These are phyloP conservation scores for Serpula lacrymans DNA, from an alignment of 768 basidiomycete genomes.

Conservation along the genomic window DNA sequence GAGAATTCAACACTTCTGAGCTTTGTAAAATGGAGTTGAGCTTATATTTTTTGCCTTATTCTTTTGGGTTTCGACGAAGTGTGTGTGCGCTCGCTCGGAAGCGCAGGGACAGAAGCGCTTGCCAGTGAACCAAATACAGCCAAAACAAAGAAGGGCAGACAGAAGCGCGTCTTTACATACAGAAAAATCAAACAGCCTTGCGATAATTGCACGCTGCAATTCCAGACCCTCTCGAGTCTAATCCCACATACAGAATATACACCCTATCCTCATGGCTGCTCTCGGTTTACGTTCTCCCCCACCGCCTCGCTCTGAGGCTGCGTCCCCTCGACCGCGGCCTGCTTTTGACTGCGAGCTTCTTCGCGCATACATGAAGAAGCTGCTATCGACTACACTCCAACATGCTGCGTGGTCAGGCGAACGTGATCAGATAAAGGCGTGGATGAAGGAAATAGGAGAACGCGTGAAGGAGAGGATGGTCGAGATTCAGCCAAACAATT, in stretches of 20 bases:
- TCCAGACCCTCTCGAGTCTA: no score
- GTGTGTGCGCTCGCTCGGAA: no score
- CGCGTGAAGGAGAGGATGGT: conserved; percentile 84
- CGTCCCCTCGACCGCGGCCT: conserved; percentile 45
- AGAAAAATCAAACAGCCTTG: no score
- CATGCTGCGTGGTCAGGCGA: conserved; percentile 67
- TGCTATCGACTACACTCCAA: conserved; percentile 67
- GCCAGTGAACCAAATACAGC: no score
- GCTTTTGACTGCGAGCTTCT: conserved; percentile 71
- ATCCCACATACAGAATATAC: no score
- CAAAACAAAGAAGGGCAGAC: no score
- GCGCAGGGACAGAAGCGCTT: no score
- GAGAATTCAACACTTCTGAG: neutral
- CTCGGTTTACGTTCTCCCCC: conserved; percentile 59
- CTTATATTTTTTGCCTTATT: neutral
- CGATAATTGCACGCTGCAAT: no score
- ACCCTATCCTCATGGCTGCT: neutral
- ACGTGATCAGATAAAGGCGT: conserved; percentile 62
- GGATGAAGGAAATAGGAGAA: conserved; percentile 84
- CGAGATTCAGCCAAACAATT: conserved; percentile 76
- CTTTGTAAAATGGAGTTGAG: neutral
- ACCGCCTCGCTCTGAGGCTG: conserved; percentile 56
- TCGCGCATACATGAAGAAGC: conserved; percentile 78
- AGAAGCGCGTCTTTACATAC: no score
- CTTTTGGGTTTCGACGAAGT: no score